phyloP scores from a whole-genome alignment of 305 asterid species.

The Striga hermonthica region DNA sequence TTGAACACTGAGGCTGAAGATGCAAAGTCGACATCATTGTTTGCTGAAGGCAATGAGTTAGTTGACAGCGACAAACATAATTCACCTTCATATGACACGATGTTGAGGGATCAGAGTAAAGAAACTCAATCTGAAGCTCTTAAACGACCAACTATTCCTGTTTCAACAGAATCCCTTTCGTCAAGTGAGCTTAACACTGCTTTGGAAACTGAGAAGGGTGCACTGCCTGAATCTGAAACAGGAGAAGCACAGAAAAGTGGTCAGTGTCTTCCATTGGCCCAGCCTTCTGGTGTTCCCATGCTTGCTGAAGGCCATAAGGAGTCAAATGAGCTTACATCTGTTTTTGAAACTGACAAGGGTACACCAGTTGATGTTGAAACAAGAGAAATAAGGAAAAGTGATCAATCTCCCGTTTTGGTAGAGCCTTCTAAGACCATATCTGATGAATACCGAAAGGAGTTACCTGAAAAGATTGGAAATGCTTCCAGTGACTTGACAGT shows the following conservation, averaged over 20 bases:
- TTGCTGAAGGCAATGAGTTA: constrained; percentile 31
- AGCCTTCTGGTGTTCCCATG: constrained; percentile 37
- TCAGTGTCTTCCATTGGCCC: constrained; percentile 35
- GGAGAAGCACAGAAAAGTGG: constrained; percentile 33
- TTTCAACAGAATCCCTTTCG: constrained; percentile 32
- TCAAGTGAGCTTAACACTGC: constrained; percentile 36
- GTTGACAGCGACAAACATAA: constrained; percentile 33
- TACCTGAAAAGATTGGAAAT: constrained; percentile 32
- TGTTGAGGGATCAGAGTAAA: constrained; percentile 33
- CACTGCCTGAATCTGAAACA: constrained; percentile 33
- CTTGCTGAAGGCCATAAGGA: constrained; percentile 31
- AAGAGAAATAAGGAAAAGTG: constrained; percentile 31
- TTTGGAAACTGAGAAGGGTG: constrained; percentile 36
- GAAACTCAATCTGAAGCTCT: constrained; percentile 37
- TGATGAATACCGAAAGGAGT: constrained; percentile 24
- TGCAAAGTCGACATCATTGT: constrained; percentile 34
- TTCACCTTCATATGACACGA: constrained; percentile 33
- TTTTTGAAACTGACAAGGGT: constrained; percentile 36
- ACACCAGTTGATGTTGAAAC: constrained; percentile 32
- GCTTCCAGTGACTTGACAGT: constrained; percentile 32
- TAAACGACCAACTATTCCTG: constrained; percentile 35
- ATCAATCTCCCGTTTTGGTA: constrained; percentile 34
- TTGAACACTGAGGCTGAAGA: constrained; percentile 45
- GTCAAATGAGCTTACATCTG: constrained; percentile 35
- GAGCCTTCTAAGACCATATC: constrained; percentile 35